A percentile compares a stretch with the other conserved stretches of the same genome.
phyloP scores from a whole-genome alignment of 176 grass and related monocot genomes.

The Triticum timopheevii region DNA sequence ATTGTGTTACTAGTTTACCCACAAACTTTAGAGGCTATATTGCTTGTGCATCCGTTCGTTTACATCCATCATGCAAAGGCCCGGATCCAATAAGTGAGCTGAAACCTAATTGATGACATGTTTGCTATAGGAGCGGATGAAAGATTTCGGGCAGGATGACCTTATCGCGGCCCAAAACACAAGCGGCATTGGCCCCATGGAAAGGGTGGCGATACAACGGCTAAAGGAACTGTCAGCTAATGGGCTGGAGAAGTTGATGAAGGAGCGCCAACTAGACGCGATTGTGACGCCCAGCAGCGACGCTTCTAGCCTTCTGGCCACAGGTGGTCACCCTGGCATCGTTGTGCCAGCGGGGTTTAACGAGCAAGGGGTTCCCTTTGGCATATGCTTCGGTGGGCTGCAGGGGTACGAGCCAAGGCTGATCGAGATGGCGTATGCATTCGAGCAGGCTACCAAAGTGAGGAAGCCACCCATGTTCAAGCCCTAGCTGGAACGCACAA shows the following conservation, averaged over 20 bases:
- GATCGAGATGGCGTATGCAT: slow-evolving; percentile 63
- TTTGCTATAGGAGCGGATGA: not conserved
- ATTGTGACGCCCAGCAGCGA: not conserved
- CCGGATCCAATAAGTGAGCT: no score
- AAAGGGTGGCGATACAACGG: slow-evolving; percentile 24
- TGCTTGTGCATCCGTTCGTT: no score
- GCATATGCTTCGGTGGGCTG: slow-evolving; percentile 49
- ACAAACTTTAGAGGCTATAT: no score
- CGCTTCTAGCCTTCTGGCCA: slow-evolving; percentile 7
- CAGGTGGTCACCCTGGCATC: slow-evolving; percentile 47
- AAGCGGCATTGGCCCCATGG: slow-evolving; percentile 14
- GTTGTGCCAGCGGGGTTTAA: slow-evolving; percentile 48
- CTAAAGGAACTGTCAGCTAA: slow-evolving; percentile 24
- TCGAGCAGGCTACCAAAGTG: slow-evolving; percentile 52
- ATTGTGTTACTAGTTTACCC: no score
- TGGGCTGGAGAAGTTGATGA: slow-evolving; percentile 50
- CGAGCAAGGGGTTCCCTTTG: slow-evolving; percentile 38
- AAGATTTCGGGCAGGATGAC: slow-evolving; percentile 4
- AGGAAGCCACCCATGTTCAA: slow-evolving; percentile 37
- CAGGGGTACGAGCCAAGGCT: slow-evolving; percentile 53
- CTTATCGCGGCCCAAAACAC: slow-evolving; percentile 39
- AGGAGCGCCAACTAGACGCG: slow-evolving; percentile 38
- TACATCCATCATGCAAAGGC: no score
- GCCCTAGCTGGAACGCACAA: not conserved
- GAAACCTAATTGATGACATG: no score